Evolutionary conservation across 495 filamentous ascomycete genomes (phyloP).

Genomic region (Thermochaetoides thermophila): DNA sequence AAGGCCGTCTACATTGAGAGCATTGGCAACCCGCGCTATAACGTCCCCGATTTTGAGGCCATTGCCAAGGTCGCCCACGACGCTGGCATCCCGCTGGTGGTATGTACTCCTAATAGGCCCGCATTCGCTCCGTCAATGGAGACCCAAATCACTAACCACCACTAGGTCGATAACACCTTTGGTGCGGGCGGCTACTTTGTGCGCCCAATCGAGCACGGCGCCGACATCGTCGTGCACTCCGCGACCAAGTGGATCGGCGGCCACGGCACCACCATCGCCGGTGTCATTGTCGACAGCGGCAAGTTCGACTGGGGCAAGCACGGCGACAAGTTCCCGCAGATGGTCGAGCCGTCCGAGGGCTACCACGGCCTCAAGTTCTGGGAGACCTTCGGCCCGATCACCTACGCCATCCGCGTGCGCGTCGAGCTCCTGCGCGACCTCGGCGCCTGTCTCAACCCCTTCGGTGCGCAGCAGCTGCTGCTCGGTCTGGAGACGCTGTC

Average conservation of each 20-base stretch:
- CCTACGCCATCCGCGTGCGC: constrained; percentile 69
- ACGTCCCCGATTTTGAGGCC: constrained; percentile 78
- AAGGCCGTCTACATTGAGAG: constrained; percentile 94
- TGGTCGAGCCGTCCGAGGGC: constrained; percentile 79
- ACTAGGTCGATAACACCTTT: constrained; percentile 87
- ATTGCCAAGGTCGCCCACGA: constrained; percentile 70
- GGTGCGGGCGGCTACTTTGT: constrained; percentile 88
- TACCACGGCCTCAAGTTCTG: constrained; percentile 97
- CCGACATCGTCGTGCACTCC: constrained; percentile 88
- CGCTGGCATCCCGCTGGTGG: constrained; percentile 71
- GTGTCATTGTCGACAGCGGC: constrained; percentile 79
- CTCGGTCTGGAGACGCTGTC: constrained; percentile 84
- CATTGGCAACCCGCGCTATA: constrained; percentile 93
- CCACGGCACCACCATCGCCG: constrained; percentile 89
- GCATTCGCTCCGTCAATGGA: background rate
- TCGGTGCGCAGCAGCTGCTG: constrained; percentile 87
- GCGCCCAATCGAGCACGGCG: constrained; percentile 82
- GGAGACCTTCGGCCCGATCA: constrained; percentile 81
- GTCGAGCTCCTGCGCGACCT: constrained; percentile 76
- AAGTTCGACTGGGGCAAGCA: constrained; percentile 96
- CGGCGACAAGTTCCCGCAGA: constrained; percentile 79
- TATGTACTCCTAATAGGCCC: constrained; percentile 24
- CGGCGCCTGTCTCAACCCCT: constrained; percentile 74
- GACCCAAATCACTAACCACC: constrained; percentile 1
- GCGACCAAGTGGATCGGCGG: constrained; percentile 99